Evolutionary conservation across 2,329 filamentous ascomycete species (phyloP).

Genomic region (Colletotrichum sp.): DNA sequence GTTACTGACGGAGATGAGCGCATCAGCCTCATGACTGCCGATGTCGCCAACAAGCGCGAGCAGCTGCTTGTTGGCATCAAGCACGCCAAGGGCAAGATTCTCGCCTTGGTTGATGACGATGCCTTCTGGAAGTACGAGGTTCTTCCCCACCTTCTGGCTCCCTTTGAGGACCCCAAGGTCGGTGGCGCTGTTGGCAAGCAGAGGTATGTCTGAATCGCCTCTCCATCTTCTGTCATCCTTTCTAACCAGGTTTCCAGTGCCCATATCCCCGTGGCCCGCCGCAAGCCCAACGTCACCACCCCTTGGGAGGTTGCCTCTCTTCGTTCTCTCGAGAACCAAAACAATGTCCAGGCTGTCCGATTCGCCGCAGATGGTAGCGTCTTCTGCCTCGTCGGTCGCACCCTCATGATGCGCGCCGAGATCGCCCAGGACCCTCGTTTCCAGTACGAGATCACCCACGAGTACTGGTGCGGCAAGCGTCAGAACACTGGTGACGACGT

Average conservation of each 20-base stretch:
- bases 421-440: slow-evolving; percentile 27
- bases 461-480: slow-evolving; percentile 24
- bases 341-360: slow-evolving; percentile 22
- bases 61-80: slow-evolving; percentile 29
- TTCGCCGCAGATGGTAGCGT: slow-evolving; percentile 26
- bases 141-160: slow-evolving; percentile 27
- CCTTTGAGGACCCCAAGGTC: slow-evolving; percentile 27
- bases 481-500: slow-evolving; percentile 30
- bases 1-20: neutral
- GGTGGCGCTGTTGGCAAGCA: slow-evolving; percentile 28
- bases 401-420: slow-evolving; percentile 28
- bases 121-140: slow-evolving; percentile 22
- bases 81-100: slow-evolving; percentile 22
- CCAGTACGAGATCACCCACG: slow-evolving; percentile 23
- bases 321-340: slow-evolving; percentile 25
- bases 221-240: neutral
- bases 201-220: neutral
- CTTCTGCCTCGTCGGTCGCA: slow-evolving; percentile 31
- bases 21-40: slow-evolving; percentile 21
- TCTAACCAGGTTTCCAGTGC: slow-evolving; percentile 10
- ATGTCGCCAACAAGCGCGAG: slow-evolving; percentile 27
- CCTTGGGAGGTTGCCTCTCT: slow-evolving; percentile 31
- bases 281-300: slow-evolving; percentile 25
- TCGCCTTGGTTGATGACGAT: slow-evolving; percentile 33
- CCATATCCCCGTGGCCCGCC: slow-evolving; percentile 22